Evolutionary conservation across 305 asterid genomes (phyloP).

Genomic region (Solanum hybrid): DNA sequence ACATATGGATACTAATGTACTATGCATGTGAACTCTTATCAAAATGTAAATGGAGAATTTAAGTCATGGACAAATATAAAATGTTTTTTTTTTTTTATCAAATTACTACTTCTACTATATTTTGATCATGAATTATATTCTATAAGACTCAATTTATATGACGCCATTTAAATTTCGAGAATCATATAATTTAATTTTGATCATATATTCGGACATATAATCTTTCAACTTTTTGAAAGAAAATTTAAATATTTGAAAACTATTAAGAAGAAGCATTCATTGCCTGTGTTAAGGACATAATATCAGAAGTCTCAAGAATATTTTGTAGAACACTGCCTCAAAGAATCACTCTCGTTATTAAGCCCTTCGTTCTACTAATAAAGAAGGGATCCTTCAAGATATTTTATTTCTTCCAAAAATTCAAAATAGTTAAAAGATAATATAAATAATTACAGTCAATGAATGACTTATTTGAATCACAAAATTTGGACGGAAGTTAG

Average conservation of each 20-base stretch:
- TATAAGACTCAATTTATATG: not conserved
- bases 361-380: not conserved
- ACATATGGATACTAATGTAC: not conserved
- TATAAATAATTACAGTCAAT: no score
- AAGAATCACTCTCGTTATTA: not conserved
- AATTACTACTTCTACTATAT: not conserved
- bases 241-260: no score
- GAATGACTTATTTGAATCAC: not conserved
- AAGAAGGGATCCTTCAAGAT: not conserved
- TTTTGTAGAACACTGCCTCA: not conserved
- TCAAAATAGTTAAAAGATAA: not conserved
- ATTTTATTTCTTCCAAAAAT: not conserved
- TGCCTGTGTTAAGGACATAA: not conserved
- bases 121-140: not conserved
- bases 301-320: not conserved
- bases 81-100: not conserved
- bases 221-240: not conserved
- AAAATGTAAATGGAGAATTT: not conserved
- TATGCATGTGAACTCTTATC: not conserved
- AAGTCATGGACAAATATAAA: not conserved
- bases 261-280: not conserved
- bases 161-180: not conserved
- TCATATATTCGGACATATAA: not conserved
- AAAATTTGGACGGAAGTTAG: not conserved
- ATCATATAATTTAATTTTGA: no score